Base-by-base conservation (phyloP, 345 rosid genomes). In the Cardiospermum halicacabum region DNA sequence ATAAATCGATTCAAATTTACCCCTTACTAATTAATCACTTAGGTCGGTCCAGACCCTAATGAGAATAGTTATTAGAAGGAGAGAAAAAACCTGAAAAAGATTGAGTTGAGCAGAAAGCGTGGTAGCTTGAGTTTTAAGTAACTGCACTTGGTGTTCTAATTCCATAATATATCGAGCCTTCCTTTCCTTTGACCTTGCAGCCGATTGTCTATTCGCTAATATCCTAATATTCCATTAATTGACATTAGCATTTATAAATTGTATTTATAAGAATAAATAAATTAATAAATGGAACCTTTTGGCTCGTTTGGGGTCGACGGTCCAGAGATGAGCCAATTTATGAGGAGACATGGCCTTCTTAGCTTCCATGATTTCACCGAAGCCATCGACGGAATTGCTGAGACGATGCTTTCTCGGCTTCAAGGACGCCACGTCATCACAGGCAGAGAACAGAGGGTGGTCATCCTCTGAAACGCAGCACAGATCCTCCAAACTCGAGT, bases 151-250 rank as follows among this genome's bases (percentile, higher is more conserved):
- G 64, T 91, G 77, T 61, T 89, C 98, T 28, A 92, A 92, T 62
- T 92, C 97, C 7, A 78, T 74, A 43, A 89, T 89, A 62, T 89
- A 92, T 3, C 91, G 69, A 62, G 86, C 86, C 81, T 92, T 89
- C 67, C 94, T 86, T 75, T 92, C 97, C 62, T 89, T 92, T 22
- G 97, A 89, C 31, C 96, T 82, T 11, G 97, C 96, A 37, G 98
- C 97, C 15, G 97, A 90, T 75, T 88, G 91, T 40, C 96, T 70
- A 75, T 90, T 93, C 19, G 96, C 93, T 77, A 87, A 58, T 13
- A 92, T 89, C 80, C 98, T 34, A 34, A 34, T 5, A 34, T 34
- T 11, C 6, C 10, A 34, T 5, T 34, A 34, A 5, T n/a, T n/a
- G n/a, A n/a, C n/a, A n/a, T n/a, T n/a, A n/a, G n/a, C 37, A 5